A percentile compares a stretch with the other conserved stretches of the same genome.
Conservation (phyloP, 1,139 yeast species). For the Geotrichum cucujoidarum region DNA sequence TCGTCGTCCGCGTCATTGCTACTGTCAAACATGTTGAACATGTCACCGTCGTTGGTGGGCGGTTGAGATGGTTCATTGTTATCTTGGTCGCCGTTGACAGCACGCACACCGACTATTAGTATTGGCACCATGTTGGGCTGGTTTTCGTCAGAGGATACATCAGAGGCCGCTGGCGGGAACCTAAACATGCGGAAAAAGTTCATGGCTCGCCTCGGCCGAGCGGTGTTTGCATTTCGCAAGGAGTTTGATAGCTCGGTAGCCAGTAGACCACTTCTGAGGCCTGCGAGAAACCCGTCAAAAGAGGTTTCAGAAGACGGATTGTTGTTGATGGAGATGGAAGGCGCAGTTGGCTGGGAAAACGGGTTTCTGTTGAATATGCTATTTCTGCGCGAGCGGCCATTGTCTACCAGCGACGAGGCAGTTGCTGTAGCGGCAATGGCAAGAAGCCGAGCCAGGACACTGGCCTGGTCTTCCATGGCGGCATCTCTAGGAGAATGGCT, state of each 20-base stretch:
- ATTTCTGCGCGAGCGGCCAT: constrained; percentile 20
- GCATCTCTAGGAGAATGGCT: constrained; percentile 3
- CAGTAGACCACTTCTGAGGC: constrained; percentile 41
- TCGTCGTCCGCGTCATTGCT: constrained; percentile 16
- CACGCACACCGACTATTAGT: constrained; percentile 53
- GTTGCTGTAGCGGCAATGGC: constrained; percentile 48
- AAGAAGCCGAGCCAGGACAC: constrained; percentile 42
- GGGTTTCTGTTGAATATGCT: constrained; percentile 4
- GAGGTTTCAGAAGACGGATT: constrained; percentile 25
- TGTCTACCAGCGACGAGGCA: constrained; percentile 40
- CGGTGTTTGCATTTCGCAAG: constrained; percentile 19
- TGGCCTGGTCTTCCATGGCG: constrained; percentile 39
- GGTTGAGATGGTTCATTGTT: background rate
- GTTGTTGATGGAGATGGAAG: constrained; percentile 15
- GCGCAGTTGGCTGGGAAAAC: background rate
- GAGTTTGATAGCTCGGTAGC: constrained; percentile 36
- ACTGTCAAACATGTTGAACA: constrained; percentile 5
- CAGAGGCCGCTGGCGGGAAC: constrained; percentile 29
- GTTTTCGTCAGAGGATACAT: constrained; percentile 21
- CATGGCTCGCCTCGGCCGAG: constrained; percentile 26
- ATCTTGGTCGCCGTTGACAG: constrained; percentile 31
- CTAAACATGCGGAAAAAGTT: constrained; percentile 53
- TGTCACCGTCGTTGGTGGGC: background rate
- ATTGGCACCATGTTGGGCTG: constrained; percentile 47
- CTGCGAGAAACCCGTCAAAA: constrained; percentile 41